Conservation (phyloP, 1,284 basidiomycete species). For the Pterulicium gracile region DNA sequence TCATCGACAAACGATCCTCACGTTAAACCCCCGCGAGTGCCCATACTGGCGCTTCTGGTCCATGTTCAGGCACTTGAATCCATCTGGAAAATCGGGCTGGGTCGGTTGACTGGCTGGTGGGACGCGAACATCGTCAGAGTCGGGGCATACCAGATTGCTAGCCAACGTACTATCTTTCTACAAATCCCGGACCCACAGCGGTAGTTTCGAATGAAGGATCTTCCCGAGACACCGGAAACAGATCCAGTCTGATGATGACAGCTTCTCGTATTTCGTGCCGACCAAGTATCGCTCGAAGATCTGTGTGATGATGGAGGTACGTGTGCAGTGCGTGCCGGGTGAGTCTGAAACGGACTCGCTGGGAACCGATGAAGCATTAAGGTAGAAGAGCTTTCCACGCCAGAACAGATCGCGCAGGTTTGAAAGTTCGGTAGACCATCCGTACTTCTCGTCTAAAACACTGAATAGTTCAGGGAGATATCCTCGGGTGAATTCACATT, state of each 20-base stretch:
- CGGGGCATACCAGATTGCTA: too few species aligned
- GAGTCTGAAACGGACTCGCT: too few species aligned
- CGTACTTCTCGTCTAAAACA: not conserved
- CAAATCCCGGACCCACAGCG: not conserved
- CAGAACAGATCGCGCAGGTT: not conserved
- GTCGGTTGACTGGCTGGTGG: too few species aligned
- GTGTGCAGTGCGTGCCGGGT: not conserved
- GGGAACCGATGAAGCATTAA: not conserved
- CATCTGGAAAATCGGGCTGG: too few species aligned
- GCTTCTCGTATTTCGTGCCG: not conserved
- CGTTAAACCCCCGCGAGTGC: too few species aligned
- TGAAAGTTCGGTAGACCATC: not conserved
- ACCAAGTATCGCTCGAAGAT: not conserved
- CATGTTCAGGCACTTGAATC: too few species aligned
- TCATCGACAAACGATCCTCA: too few species aligned
- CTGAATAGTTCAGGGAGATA: not conserved
- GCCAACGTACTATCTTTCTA: constrained; percentile 1
- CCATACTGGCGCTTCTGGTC: too few species aligned
- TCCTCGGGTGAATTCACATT: not conserved
- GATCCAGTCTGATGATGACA: not conserved
- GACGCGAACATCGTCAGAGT: too few species aligned
- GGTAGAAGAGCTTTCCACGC: not conserved
- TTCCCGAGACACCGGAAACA: not conserved
- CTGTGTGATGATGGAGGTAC: not conserved
- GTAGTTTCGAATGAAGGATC: not conserved